A percentile compares a stretch with the other conserved stretches of the same genome.
phyloP scores from a whole-genome alignment of 2,329 filamentous ascomycete species.

The Xylaria sp. region DNA sequence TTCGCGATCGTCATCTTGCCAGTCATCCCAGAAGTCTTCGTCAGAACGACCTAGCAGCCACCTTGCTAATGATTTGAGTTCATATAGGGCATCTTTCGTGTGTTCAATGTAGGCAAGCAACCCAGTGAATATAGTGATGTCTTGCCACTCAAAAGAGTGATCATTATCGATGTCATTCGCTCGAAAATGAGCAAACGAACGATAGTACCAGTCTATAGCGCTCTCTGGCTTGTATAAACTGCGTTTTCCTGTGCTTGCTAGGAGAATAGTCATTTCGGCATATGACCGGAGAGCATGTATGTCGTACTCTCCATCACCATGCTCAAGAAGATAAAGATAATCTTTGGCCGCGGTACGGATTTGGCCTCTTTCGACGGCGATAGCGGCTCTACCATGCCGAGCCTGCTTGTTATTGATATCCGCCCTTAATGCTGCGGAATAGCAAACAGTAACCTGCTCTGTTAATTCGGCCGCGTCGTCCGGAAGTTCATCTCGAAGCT shows the following conservation, averaged over 20 bases:
- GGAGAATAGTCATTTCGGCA: conserved; percentile 64
- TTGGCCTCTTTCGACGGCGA: conserved; percentile 66
- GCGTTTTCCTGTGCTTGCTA: conserved; percentile 58
- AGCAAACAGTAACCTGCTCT: conserved; percentile 67
- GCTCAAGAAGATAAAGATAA: conserved; percentile 65
- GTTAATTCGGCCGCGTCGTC: conserved; percentile 58
- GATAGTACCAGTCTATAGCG: conserved; percentile 61
- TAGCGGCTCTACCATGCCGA: conserved; percentile 67
- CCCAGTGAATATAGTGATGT: conserved; percentile 86
- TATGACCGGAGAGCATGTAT: conserved; percentile 65
- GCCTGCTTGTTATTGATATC: conserved; percentile 67
- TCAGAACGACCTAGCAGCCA: conserved; percentile 82
- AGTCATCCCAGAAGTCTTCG: conserved; percentile 81
- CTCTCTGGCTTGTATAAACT: conserved; percentile 48
- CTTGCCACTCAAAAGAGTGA: conserved; percentile 73
- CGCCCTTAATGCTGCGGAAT: conserved; percentile 67
- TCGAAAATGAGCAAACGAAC: conserved; percentile 57
- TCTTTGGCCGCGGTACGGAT: conserved; percentile 64
- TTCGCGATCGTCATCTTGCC: conserved; percentile 81
- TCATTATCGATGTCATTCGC: conserved; percentile 49
- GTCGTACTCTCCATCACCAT: conserved; percentile 61
- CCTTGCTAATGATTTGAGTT: conserved; percentile 77
- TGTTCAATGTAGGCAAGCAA: conserved; percentile 74
- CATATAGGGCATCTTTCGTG: conserved; percentile 72
- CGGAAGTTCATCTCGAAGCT: conserved; percentile 58